Percentiles rank a stretch among this genome's conserved stretches.
Evolutionary conservation across 805 yeast species (phyloP).

Genomic region (Monosporozyma yasuniensis): DNA sequence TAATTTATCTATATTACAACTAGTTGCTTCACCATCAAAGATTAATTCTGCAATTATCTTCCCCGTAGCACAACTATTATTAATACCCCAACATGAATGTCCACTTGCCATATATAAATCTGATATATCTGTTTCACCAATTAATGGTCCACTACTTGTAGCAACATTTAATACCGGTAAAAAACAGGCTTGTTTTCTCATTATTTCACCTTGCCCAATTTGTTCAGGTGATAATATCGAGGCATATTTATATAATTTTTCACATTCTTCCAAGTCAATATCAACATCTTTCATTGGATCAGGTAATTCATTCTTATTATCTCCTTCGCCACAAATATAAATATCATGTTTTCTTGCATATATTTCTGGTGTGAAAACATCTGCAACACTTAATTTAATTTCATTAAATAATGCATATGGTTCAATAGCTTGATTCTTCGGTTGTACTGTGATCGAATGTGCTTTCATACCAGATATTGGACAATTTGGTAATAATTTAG

Average conservation of each 20-base stretch:
- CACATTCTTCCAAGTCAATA: constrained; percentile 80
- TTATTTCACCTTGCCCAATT: constrained; percentile 62
- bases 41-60: constrained; percentile 79
- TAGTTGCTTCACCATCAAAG: constrained; percentile 68
- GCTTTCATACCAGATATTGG: constrained; percentile 93
- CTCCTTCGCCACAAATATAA: constrained; percentile 96
- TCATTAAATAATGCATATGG: constrained; percentile 95
- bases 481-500: constrained; percentile 80
- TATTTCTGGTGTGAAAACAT: constrained; percentile 83
- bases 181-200: constrained; percentile 88
- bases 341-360: constrained; percentile 94
- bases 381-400: constrained; percentile 54
- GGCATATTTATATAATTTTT: constrained; percentile 73
- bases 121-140: constrained; percentile 86
- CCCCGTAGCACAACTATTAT: constrained; percentile 97
- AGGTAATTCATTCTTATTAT: constrained; percentile 80
- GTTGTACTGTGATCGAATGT: constrained; percentile 86
- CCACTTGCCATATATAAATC: constrained; percentile 79
- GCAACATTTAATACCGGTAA: constrained; percentile 92
- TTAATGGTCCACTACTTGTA: constrained; percentile 82
- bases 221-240: constrained; percentile 57
- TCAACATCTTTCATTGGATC: constrained; percentile 91
- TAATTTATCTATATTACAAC: constrained; percentile 72
- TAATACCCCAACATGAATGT: constrained; percentile 98
- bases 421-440: constrained; percentile 58